These are phyloP conservation scores for Fusarium euwallaceae DNA, from an alignment of 2,329 filamentous ascomycete species.

Conservation along the genomic window DNA sequence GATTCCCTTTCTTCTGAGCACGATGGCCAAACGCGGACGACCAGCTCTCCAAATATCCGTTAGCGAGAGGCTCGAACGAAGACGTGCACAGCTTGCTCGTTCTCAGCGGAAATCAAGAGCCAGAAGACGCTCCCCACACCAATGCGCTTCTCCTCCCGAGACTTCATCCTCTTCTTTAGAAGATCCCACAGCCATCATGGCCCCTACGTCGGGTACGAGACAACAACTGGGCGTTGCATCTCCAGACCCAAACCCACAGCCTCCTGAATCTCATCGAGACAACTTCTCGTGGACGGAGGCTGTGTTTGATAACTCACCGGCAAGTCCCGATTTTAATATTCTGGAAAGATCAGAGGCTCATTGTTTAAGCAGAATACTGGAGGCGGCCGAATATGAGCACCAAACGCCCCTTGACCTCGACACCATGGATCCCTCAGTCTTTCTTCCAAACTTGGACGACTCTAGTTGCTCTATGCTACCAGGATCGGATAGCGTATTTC, in stretches of 20 bases:
- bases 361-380: not conserved
- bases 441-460: not conserved
- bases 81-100: not conserved
- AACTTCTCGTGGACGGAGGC: not conserved
- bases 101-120: not conserved
- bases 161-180: not conserved
- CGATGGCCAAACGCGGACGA: not conserved
- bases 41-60: not conserved
- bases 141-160: not conserved
- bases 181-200: not conserved
- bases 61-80: not conserved
- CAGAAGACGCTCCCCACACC: not conserved
- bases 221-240: not conserved
- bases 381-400: not conserved
- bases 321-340: not conserved
- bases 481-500: not conserved
- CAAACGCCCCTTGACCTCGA: not conserved
- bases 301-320: not conserved
- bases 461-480: not conserved
- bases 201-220: not conserved
- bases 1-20: rapidly evolving
- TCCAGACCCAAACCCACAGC: not conserved
- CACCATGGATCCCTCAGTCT: not conserved
- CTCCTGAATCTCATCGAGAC: not conserved
- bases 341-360: not conserved